Base-by-base conservation (phyloP, 345 rosid species). In the Bruguiera sexangula region DNA sequence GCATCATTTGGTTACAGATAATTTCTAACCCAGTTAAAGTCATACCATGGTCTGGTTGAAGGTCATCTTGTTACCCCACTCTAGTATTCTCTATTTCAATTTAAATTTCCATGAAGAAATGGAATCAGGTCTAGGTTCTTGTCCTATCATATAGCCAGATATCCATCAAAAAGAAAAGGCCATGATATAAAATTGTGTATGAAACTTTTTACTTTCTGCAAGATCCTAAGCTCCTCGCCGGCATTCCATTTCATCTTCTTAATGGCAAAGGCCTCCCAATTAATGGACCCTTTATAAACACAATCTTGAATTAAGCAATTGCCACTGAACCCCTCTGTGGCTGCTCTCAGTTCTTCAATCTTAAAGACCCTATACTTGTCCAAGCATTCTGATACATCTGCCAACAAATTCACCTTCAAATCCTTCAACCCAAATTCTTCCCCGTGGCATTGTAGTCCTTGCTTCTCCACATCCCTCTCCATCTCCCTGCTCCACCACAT, bases 221-320 rank as follows among this genome's bases (percentile, higher is more conserved):
- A 73, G 71, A 88, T 88, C 83, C 83, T 86, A 73, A 88, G 86
- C 86, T 88, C 93, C 68, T 88, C 89, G 48, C 24, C 54, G 52
- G 91, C 91, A 72, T 88, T 82, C 94, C 89, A 85, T 63, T 78
- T 85, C 93, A 88, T 88, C 83, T 85, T 79, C 84, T 88, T 86
- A 78, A 88, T 85, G 48, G 91, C 90, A 67, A 73, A 83, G 55
- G 78, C 70, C 73, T 79, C 85, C 43, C 82, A 90, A 34, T 80
- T 54, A 61, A 88, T 77, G 73, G 39, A 74, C 1, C 89, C 90
- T 78, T 78, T 83, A 75, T 82, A 86, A 9, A 86, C 93, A 60
- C 89, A 86, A 15, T 89, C 93, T 71, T 88, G 85, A 77, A 88
- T 84, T 81, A 86, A 76, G 71, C 81, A 80, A 57, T 56, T 63